Conservation (phyloP, 2,329 filamentous ascomycete species). For the Thyridium curvatum region DNA sequence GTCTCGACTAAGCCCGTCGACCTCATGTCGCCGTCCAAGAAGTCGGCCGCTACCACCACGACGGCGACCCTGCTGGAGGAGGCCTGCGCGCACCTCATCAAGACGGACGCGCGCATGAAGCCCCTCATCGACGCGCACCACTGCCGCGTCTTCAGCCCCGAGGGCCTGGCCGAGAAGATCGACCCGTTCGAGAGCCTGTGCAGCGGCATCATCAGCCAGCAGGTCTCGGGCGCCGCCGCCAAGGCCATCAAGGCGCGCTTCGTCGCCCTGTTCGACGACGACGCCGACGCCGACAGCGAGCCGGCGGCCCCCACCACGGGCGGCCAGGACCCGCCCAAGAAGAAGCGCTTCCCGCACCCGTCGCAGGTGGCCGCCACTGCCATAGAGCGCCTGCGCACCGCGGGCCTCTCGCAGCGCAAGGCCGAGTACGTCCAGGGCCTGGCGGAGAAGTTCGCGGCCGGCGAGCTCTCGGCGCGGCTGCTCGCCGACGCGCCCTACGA, state of each 20-base stretch:
- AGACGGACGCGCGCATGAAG: slow-evolving; percentile 65
- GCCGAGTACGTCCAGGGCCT: slow-evolving; percentile 90
- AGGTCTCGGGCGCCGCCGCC: slow-evolving; percentile 90
- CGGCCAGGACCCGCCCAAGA: not conserved
- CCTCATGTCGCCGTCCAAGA: slow-evolving; percentile 30
- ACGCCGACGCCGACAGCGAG: slow-evolving; percentile 16
- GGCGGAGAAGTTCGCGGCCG: slow-evolving; percentile 69
- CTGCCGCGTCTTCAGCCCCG: slow-evolving; percentile 74
- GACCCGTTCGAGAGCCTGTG: slow-evolving; percentile 82
- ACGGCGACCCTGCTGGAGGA: slow-evolving; percentile 67
- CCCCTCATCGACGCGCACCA: slow-evolving; percentile 66
- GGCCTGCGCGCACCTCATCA: slow-evolving; percentile 68
- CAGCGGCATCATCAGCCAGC: slow-evolving; percentile 90
- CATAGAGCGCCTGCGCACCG: slow-evolving; percentile 67
- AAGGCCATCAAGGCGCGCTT: slow-evolving; percentile 85
- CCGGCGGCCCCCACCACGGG: not conserved
- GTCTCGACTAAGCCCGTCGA: slow-evolving; percentile 28
- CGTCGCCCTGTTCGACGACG: slow-evolving; percentile 58
- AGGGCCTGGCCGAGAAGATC: slow-evolving; percentile 75
- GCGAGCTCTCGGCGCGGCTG: slow-evolving; percentile 70
- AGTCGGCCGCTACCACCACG: slow-evolving; percentile 41
- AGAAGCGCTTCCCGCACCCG: slow-evolving; percentile 63
- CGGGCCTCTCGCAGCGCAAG: slow-evolving; percentile 88
- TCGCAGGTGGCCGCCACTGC: slow-evolving; percentile 59
- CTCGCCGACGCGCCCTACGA: slow-evolving; percentile 77